These are phyloP conservation scores for Irpex lacteus DNA, from an alignment of 1,284 basidiomycete species.

Conservation along the genomic window DNA sequence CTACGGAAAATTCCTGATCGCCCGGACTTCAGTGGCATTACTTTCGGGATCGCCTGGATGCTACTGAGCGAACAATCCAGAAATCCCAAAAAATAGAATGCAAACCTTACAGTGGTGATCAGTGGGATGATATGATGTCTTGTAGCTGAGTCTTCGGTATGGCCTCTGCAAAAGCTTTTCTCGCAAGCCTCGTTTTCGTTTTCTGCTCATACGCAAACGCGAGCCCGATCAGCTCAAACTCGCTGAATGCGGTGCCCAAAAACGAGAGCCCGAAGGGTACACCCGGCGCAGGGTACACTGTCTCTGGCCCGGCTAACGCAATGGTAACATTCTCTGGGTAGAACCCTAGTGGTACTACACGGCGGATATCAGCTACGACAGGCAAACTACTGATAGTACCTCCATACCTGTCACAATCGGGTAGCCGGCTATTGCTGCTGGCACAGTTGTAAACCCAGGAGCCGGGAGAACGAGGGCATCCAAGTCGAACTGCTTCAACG, in stretches of 20 bases:
- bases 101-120: neutral
- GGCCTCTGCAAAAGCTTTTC: slow-evolving; percentile 52
- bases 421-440: slow-evolving; percentile 57
- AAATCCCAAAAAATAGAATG: too few species aligned
- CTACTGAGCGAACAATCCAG: too few species aligned
- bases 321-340: slow-evolving; percentile 44
- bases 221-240: slow-evolving; percentile 54
- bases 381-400: neutral
- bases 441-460: slow-evolving; percentile 42
- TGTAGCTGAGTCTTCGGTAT: slow-evolving; percentile 60
- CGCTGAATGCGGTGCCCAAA: slow-evolving; percentile 61
- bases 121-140: slow-evolving; percentile 36
- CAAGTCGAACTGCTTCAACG: slow-evolving; percentile 44
- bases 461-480: slow-evolving; percentile 61
- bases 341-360: slow-evolving; percentile 57
- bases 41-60: too few species aligned
- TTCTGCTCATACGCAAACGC: slow-evolving; percentile 68
- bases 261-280: slow-evolving; percentile 65
- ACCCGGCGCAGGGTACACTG: slow-evolving; percentile 54
- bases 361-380: neutral
- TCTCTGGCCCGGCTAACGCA: slow-evolving; percentile 27
- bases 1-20: too few species aligned
- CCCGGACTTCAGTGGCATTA: too few species aligned
- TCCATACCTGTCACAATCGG: slow-evolving; percentile 51
- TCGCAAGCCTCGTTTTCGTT: slow-evolving; percentile 50